Conservation (phyloP, 345 rosid genomes). For the Pugionium cornutum region DNA sequence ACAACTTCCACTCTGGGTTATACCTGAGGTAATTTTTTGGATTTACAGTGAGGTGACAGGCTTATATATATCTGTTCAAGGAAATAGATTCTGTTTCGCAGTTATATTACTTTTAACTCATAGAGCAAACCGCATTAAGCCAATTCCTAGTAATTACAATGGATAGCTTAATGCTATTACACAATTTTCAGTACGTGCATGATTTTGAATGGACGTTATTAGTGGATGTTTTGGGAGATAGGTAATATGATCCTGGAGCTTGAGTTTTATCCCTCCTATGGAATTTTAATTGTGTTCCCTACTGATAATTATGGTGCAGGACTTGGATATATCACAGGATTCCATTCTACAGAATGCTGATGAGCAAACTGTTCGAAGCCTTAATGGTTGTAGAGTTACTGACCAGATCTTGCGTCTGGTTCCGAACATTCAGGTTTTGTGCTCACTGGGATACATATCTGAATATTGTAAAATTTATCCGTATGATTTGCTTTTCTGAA, state of each 20-base stretch:
- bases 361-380: conserved; percentile 97
- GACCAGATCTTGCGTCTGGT: conserved; percentile 97
- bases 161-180: neutral
- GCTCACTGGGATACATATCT: conserved; percentile 10
- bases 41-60: conserved; percentile 10
- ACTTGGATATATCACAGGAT: conserved; percentile 88
- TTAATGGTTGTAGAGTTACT: conserved; percentile 98
- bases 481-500: conserved; percentile 26
- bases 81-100: neutral
- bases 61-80: neutral
- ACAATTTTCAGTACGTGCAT: neutral
- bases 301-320: conserved; percentile 53
- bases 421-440: conserved; percentile 86
- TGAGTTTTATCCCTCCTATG: no score
- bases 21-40: conserved; percentile 81
- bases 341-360: conserved; percentile 86
- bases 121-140: neutral
- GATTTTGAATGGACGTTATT: conserved; percentile 4
- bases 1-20: conserved; percentile 81
- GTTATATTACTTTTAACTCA: conserved; percentile 3
- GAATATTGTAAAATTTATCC: neutral
- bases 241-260: no score
- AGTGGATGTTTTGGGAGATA: conserved; percentile 11
- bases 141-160: neutral
- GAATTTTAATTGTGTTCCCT: conserved; percentile 8